Percentiles rank a stretch among this genome's conserved stretches.
phyloP scores from a whole-genome alignment of 2,329 filamentous ascomycete species.

The Monascus ruber region DNA sequence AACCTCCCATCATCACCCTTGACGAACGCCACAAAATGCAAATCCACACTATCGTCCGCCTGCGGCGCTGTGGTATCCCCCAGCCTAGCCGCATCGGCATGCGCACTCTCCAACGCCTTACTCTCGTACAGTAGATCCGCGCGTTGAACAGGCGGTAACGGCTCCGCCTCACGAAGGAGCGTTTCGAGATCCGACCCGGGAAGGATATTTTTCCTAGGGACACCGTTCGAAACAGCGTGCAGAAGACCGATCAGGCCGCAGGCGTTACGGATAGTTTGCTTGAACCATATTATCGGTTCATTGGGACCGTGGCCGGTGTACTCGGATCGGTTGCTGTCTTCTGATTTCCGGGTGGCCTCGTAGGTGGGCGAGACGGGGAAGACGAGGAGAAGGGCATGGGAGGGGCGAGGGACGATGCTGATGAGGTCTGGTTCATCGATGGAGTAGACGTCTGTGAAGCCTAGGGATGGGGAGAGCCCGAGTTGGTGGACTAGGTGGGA shows the following conservation, averaged over 20 bases:
- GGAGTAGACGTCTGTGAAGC: conserved; percentile 84
- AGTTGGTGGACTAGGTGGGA: conserved; percentile 69
- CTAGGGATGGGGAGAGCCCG: conserved; percentile 64
- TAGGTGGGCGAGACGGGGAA: conserved; percentile 76
- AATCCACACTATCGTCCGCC: conserved; percentile 71
- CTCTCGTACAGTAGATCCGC: conserved; percentile 68
- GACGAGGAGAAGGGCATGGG: conserved; percentile 78
- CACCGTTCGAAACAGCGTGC: conserved; percentile 71
- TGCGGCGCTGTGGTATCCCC: conserved; percentile 71
- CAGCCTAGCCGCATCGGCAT: conserved; percentile 61
- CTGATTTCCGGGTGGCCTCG: conserved; percentile 61
- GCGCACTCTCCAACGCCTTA: conserved; percentile 62
- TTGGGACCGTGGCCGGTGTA: conserved; percentile 56
- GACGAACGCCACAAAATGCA: conserved; percentile 94
- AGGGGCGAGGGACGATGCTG: conserved; percentile 76
- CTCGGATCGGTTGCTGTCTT: conserved; percentile 53
- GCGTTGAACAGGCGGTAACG: conserved; percentile 54
- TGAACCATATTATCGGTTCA: conserved; percentile 86
- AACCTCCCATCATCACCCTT: conserved; percentile 60
- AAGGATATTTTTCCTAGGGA: conserved; percentile 52
- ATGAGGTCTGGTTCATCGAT: conserved; percentile 78
- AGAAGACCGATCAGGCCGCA: conserved; percentile 84
- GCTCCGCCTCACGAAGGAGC: conserved; percentile 59
- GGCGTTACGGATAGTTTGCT: conserved; percentile 86
- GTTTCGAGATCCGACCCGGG: conserved; percentile 34